Evolutionary conservation across 805 yeast species (phyloP).

Genomic region (Candida jianshihensis): DNA sequence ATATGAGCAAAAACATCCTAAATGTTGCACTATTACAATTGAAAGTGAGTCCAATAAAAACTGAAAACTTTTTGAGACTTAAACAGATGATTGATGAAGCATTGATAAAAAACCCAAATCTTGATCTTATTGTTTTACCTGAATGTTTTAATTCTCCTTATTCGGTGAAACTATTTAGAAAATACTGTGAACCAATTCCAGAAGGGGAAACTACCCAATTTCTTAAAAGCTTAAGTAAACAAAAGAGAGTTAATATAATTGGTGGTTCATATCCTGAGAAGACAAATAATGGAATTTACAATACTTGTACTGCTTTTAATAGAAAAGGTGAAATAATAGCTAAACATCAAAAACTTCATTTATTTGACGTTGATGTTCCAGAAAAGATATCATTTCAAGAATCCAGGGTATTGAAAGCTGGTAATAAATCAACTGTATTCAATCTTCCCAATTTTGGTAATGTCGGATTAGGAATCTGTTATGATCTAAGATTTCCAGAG

Average conservation of each 20-base stretch:
- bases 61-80: constrained; percentile 64
- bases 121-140: constrained; percentile 79
- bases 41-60: constrained; percentile 63
- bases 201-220: constrained; percentile 58
- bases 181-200: constrained; percentile 80
- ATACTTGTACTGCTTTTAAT: constrained; percentile 69
- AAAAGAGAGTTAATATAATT: constrained; percentile 54
- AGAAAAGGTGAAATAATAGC: constrained; percentile 68
- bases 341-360: constrained; percentile 21
- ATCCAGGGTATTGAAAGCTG: constrained; percentile 25
- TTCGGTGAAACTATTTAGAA: constrained; percentile 74
- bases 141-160: constrained; percentile 96
- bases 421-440: constrained; percentile 14
- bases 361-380: constrained; percentile 51
- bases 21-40: constrained; percentile 38
- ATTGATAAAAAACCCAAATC: constrained; percentile 42
- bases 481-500: constrained; percentile 78
- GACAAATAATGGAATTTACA: constrained; percentile 46
- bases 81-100: constrained; percentile 56
- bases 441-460: constrained; percentile 61
- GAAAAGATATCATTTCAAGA: constrained; percentile 86
- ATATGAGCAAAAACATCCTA: background rate
- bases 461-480: constrained; percentile 81
- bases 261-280: constrained; percentile 93
- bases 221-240: constrained; percentile 59